Evolutionary conservation across 2,329 filamentous ascomycete genomes (phyloP), one percentile per base, ranked within the genome.

Genomic region (Penicillium sp.): DNA sequence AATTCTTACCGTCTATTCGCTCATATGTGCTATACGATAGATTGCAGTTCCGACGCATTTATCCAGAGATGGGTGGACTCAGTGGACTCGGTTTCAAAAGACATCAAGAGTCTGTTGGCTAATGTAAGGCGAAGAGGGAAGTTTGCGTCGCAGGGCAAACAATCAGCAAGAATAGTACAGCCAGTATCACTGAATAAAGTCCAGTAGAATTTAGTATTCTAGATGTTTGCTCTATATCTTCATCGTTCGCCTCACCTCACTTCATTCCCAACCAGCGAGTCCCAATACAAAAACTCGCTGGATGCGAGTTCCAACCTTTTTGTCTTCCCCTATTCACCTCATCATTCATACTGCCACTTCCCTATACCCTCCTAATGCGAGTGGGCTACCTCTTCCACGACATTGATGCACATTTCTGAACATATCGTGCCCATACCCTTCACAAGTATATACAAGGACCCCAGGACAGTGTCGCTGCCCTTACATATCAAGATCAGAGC

Each of bases 61-160:
- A 97, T 78, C 93, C 93, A 0, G 93, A 97, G 81, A 96, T 92
- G 62, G 90, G 87, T 59, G 92, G 93, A 0, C 76, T 96, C 73
- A 89, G 87, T 65, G 92, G 93, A 0, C 76, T 96, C 73, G 89
- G 87, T 65, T 80, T 97, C 7, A 93, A 93, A 97, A 79, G 91
- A 94, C 74, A 90, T 91, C 7, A 88, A 90, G 7, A 84, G 83
- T 15, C 77, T 96, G 65, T 78, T 96, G 56, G 87, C 87, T 68
- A 73, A 90, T 62, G 89, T 96, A 89, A 89, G 91, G 91, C 0
- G 88, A 92, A 26, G 78, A 79, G 66, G 82, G 81, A 65, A 83
- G 78, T 60, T 64, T 79, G 60, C 65, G 62, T 45, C 47, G 65
- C 53, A 47, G 59, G 49, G 57, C 44, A 33, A 8, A 35, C 15